Conservation (phyloP, 257 asterid species). For the Przewalskia tangutica region DNA sequence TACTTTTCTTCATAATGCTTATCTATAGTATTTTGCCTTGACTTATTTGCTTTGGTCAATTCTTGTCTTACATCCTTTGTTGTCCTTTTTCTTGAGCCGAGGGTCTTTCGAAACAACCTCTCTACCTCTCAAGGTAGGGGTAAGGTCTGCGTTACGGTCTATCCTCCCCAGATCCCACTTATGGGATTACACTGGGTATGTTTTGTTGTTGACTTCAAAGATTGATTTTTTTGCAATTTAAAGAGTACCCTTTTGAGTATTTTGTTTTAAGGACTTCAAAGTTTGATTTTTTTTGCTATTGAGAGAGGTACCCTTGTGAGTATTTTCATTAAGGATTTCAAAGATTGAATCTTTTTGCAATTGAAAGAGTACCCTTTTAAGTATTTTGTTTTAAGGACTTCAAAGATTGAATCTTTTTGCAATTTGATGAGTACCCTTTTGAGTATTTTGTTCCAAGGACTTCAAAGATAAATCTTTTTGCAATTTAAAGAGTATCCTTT, state of each 20-base stretch:
- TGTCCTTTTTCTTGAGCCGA: too few relatives aligned
- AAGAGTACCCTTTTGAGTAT: neutral
- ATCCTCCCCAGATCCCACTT: too few relatives aligned
- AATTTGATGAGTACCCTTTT: constrained; percentile 9
- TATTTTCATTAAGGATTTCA: too few relatives aligned
- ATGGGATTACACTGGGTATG: too few relatives aligned
- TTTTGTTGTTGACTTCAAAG: neutral
- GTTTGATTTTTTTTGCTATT: constrained; percentile 6
- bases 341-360: constrained; percentile 1
- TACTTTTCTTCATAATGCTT: too few relatives aligned
- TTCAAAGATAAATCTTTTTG: constrained; percentile 6
- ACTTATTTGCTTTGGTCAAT: too few relatives aligned
- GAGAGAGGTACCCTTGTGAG: neutral
- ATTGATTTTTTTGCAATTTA: constrained; percentile 5
- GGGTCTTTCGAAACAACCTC: too few relatives aligned
- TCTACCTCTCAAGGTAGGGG: too few relatives aligned
- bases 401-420: constrained; percentile 18
- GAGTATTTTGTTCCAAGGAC: neutral
- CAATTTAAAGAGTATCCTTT: constrained; percentile 9
- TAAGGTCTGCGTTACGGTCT: too few relatives aligned
- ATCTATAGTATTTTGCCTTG: too few relatives aligned
- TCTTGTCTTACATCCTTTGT: too few relatives aligned
- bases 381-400: neutral
- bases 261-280: neutral
- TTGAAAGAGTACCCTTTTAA: constrained; percentile 3